These are phyloP conservation scores for Aspergillus neoniger DNA, from an alignment of 2,329 filamentous ascomycete species.

Conservation along the genomic window DNA sequence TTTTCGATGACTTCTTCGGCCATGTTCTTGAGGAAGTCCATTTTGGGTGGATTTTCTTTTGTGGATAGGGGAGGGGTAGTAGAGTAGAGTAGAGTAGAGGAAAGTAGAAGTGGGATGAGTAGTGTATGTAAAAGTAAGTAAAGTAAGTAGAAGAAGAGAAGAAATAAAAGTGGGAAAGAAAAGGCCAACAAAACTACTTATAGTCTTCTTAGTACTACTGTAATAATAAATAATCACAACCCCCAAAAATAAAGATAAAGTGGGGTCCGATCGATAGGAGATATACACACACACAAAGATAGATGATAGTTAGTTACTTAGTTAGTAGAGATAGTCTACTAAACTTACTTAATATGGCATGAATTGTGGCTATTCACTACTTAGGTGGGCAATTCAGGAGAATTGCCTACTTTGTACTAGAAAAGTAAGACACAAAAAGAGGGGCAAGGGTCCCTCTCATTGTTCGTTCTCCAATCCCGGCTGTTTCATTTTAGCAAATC, in stretches of 20 bases:
- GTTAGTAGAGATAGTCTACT: too few relatives aligned
- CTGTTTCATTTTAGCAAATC: background rate
- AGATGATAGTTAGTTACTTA: too few relatives aligned
- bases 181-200: background rate
- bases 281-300: background rate
- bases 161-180: background rate
- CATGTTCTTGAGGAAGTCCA: slow-evolving; percentile 34
- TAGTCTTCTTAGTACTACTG: background rate
- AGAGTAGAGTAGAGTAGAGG: too few relatives aligned
- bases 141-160: background rate
- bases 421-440: background rate
- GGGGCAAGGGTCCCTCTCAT: background rate
- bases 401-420: too few relatives aligned
- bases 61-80: background rate
- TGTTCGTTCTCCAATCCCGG: background rate
- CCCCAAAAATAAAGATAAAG: background rate
- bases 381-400: too few relatives aligned
- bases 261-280: background rate
- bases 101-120: background rate
- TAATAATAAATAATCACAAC: too few relatives aligned
- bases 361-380: too few relatives aligned
- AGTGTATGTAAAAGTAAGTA: background rate
- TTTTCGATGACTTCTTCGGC: slow-evolving; percentile 29
- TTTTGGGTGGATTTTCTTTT: background rate
- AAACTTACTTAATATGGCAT: too few relatives aligned